Base-by-base conservation (phyloP, 306 rosid species). In the Adenanthera pavonina region DNA sequence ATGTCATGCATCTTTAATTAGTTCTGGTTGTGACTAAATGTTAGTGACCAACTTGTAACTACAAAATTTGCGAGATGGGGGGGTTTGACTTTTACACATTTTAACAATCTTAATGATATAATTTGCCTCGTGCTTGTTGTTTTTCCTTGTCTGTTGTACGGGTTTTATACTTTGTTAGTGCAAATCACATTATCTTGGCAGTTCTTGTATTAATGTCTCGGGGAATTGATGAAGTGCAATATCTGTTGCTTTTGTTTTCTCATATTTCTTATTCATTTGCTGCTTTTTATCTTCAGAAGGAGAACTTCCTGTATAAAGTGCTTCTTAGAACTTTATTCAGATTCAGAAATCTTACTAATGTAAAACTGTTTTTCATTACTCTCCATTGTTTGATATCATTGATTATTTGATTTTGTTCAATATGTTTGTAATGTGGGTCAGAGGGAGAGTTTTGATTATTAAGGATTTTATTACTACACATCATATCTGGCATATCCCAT, bases 1-100 rank as follows among this genome's bases (percentile, higher is more conserved):
- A 90, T 64, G 49, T 75, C 56, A 73, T 61, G 74, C 81, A 72
- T 75, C 81, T 48, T 76, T 59, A 66, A 49, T 53, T 54, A 80
- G n/a, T 82, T 79, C 56, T 62, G 8, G 71, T 74, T 71, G 8
- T 85, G 60, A 53, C 15, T 62, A 49, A 36, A 38, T 33, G 56
- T 56, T 84, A 77, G 76, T 16, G 13, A 46, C 76, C 62, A 79
- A 41, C 14, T 47, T 0, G 13, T 75, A 46, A 71, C 52, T 13
- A 13, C 61, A 19, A 70, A 66, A 61, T 34, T 83, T 14, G 14
- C 38, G 41, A 74, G 69, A 57, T 46, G n/a, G n/a, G 75, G 59
- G 41, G 69, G 61, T 61, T 71, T 69, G 40, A 13, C 10, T 69
- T 69, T 48, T 59, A 1, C 11, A 69, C 81, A 47, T 56, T 48